Conservation (phyloP, 768 basidiomycete genomes). For the Cyclocybe aegerita region DNA sequence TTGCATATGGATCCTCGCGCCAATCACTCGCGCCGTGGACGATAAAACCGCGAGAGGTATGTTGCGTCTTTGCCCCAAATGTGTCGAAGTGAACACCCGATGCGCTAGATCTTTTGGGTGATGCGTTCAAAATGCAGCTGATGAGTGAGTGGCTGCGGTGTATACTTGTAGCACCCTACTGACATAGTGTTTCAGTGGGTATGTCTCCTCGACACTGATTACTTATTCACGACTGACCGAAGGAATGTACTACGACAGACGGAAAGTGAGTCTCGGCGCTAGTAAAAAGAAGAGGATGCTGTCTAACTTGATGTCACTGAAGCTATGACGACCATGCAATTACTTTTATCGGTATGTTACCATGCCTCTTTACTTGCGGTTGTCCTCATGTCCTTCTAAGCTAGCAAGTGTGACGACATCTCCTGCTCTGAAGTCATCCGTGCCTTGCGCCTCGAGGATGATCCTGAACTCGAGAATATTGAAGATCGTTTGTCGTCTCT, state of each 20-base stretch:
- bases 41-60: slow-evolving; percentile 62
- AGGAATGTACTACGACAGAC: slow-evolving; percentile 29
- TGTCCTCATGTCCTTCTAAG: slow-evolving; percentile 23
- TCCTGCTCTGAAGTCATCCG: slow-evolving; percentile 57
- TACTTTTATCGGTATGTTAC: slow-evolving; percentile 54
- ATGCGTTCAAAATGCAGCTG: slow-evolving; percentile 62
- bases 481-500: slow-evolving; percentile 42
- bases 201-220: slow-evolving; percentile 16
- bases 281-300: not conserved
- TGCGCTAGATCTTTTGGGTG: slow-evolving; percentile 53
- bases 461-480: slow-evolving; percentile 50
- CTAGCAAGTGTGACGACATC: slow-evolving; percentile 65
- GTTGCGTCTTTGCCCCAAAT: not conserved
- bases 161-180: slow-evolving; percentile 2
- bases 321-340: slow-evolving; percentile 60
- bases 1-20: slow-evolving; percentile 67
- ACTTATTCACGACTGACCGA: not conserved
- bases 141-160: slow-evolving; percentile 42
- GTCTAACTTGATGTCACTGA: not conserved
- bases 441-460: slow-evolving; percentile 49
- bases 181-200: slow-evolving; percentile 37
- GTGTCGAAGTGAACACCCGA: not conserved
- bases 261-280: slow-evolving; percentile 45
- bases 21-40: slow-evolving; percentile 63
- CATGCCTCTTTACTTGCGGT: not conserved